phyloP scores from a whole-genome alignment of 2,329 filamentous ascomycete genomes.

The Aureobasidium lini region DNA sequence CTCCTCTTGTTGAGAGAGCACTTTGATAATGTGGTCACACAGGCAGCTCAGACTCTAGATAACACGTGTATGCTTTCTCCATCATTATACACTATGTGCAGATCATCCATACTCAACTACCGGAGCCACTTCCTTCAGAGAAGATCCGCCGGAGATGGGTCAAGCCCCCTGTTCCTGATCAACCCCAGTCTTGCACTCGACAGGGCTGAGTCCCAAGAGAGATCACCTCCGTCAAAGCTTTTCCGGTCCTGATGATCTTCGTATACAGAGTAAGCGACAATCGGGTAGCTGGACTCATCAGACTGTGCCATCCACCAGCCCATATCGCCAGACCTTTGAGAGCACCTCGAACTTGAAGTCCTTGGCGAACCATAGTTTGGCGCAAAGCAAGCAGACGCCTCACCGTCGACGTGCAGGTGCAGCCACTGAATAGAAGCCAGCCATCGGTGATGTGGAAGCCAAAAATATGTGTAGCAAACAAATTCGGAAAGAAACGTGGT shows the following conservation, averaged over 20 bases:
- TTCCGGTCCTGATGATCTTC: not conserved
- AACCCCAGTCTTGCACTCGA: not conserved
- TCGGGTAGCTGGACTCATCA: not conserved
- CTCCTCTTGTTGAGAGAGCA: too few relatives aligned
- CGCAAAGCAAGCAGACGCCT: not conserved
- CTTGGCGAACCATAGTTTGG: slow-evolving; percentile 9
- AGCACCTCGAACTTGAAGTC: not conserved
- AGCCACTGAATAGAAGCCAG: not conserved
- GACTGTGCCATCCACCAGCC: not conserved
- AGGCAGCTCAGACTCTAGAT: too few relatives aligned
- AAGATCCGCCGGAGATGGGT: not conserved
- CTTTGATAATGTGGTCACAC: too few relatives aligned
- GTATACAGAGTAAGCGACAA: not conserved
- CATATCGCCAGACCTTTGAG: not conserved
- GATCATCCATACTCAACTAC: not conserved
- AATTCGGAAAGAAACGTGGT: not conserved
- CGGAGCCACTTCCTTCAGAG: not conserved
- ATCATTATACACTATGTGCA: not conserved
- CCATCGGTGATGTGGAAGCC: not conserved
- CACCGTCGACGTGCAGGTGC: not conserved
- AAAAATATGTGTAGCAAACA: not conserved
- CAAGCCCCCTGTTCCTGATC: not conserved
- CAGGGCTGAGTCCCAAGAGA: not conserved
- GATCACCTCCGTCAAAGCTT: not conserved
- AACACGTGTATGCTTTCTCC: too few relatives aligned